Conservation (phyloP, 129 eudicot species). For the carrot (Daucus carota) region DH1_v3.0 NC_030385.2:42234501-42235000, state of each 20-base stretch:
- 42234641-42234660: conserved; percentile 51
- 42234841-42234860: conserved; percentile 71
- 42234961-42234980: background rate
- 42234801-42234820: conserved; percentile 41
- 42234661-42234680: conserved; percentile 55
- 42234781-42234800: background rate
- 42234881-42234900: conserved; percentile 53
- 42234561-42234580: conserved; percentile 4
- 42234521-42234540: background rate
- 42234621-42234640: conserved; percentile 27
- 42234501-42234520: background rate
- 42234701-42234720: conserved; percentile 46
- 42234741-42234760: background rate
- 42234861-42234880: conserved; percentile 48
- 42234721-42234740: background rate
- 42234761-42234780: too few species aligned
- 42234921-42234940: background rate
- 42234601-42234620: conserved; percentile 31
- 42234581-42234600: conserved; percentile 60
- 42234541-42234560: background rate
- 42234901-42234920: conserved; percentile 50
- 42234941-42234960: background rate
- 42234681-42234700: conserved; percentile 66
- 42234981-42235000: background rate
- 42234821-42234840: conserved; percentile 72